Base-by-base conservation (phyloP, 352 stramenopile genomes). In the Phytopythium chamaehyphon region DNA sequence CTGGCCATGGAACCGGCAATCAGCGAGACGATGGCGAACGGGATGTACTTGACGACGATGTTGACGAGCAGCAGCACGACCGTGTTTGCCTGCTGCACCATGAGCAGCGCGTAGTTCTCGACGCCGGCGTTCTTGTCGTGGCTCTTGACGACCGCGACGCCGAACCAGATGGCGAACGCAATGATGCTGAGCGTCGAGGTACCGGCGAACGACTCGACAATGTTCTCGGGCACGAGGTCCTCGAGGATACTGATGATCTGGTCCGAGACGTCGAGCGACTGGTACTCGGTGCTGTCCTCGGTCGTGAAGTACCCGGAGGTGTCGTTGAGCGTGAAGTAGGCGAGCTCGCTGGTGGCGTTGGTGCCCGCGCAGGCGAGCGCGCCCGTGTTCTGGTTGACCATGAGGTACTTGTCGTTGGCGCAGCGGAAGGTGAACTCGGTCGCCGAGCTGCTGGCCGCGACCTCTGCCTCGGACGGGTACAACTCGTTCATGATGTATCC, bases 1-100 rank as follows among this genome's bases (percentile, higher is more conserved):
- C 64, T 59, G 28, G 70, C 73, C 31, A 90, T 82, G 5, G 83
- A 76, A 0, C 78, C 77, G 38, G 74, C 71, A 26, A 93, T 76
- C 51, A 93, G 71, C 38, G 79, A 93, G 19, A 88, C 63, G 47
- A 91, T 76, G 6, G 83, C 76, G 43, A 89, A 56, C 18, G 83
- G 80, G 47, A 85, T 90, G 52, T 83, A 71, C 31, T 57, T 60
- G 9, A 90, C 61, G 22, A 91, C 72, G 26, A 74, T 72, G 59
- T 89, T 90, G 55, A 90, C 71, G 19, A 93, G 67, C 59, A 90
- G 62, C 24, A 80, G 71, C 46, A 86, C 76, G 28, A 86, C 71
- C 43, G 83, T 73, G 52, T 86, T 88, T 7, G 66, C 64, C 40
- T 93, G 79, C 9, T 36, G 58, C 37, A 93, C 79, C 24, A 90